These are phyloP conservation scores for Suillus sp. DNA, from an alignment of 768 basidiomycete species.

Conservation along the genomic window DNA sequence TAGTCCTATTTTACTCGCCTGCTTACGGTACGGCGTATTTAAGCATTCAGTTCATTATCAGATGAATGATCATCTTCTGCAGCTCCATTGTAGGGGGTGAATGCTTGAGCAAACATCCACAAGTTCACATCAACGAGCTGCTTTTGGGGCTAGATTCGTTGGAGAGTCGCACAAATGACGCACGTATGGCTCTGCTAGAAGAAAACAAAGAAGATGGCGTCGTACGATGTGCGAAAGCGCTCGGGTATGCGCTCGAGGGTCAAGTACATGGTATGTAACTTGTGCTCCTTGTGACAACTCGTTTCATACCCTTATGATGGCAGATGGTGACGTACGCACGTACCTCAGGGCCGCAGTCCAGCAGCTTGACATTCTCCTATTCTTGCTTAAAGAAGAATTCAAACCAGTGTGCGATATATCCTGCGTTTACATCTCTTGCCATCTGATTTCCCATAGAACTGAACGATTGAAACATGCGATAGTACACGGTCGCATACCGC, in stretches of 20 bases:
- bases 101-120: background rate
- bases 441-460: background rate
- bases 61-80: background rate
- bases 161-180: background rate
- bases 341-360: slow-evolving; percentile 12
- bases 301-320: background rate
- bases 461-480: slow-evolving; percentile 3
- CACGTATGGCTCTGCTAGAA: background rate
- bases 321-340: slow-evolving; percentile 1
- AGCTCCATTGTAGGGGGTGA: slow-evolving; percentile 1
- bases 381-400: slow-evolving; percentile 19
- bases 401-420: slow-evolving; percentile 16
- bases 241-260: background rate
- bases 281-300: background rate
- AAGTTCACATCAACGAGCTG: background rate
- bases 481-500: slow-evolving; percentile 21
- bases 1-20: slow-evolving; percentile 1
- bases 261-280: background rate
- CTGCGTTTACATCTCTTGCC: background rate
- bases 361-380: slow-evolving; percentile 17
- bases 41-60: background rate
- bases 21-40: background rate
- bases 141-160: slow-evolving; percentile 1
- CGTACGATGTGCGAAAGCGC: background rate
- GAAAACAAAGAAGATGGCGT: background rate